A percentile compares a stretch with the other conserved stretches of the same genome.
phyloP scores from a whole-genome alignment of 176 grass and related monocot species.

The Avena insularis region DNA sequence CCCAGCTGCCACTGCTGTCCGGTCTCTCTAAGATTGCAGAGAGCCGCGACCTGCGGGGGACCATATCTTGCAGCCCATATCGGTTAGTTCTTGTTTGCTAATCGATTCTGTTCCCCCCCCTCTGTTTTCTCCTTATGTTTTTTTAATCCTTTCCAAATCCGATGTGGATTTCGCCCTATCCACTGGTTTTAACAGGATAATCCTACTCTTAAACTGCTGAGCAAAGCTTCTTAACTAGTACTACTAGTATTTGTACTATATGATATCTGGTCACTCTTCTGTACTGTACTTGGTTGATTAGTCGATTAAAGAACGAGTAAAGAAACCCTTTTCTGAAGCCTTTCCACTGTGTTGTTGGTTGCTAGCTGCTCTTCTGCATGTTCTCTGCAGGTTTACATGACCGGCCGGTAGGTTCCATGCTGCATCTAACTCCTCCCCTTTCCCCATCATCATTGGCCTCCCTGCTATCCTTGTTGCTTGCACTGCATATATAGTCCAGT shows the following conservation, averaged over 20 bases:
- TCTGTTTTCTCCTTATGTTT: background rate
- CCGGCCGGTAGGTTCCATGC: background rate
- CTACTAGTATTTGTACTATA: background rate
- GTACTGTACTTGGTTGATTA: background rate
- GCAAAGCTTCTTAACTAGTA: background rate
- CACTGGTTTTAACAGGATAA: background rate
- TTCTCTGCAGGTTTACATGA: constrained; percentile 23
- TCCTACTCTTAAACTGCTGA: background rate
- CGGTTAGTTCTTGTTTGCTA: constrained; percentile 11
- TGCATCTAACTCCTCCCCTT: constrained; percentile 17
- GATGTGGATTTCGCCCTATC: constrained; percentile 6
- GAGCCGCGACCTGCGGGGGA: background rate
- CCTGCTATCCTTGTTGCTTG: background rate
- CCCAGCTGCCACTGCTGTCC: background rate
- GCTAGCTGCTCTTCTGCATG: constrained; percentile 31
- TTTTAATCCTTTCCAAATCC: background rate
- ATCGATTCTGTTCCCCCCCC: background rate
- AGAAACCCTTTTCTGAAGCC: background rate
- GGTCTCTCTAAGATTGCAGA: background rate
- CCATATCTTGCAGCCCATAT: background rate
- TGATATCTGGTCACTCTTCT: background rate
- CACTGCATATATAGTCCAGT: background rate
- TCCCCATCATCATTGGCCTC: background rate
- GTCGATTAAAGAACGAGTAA: background rate
- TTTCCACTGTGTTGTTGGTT: constrained; percentile 8